Evolutionary conservation across 441 rosid species (phyloP).

Genomic region (Macaranga tanarius): DNA sequence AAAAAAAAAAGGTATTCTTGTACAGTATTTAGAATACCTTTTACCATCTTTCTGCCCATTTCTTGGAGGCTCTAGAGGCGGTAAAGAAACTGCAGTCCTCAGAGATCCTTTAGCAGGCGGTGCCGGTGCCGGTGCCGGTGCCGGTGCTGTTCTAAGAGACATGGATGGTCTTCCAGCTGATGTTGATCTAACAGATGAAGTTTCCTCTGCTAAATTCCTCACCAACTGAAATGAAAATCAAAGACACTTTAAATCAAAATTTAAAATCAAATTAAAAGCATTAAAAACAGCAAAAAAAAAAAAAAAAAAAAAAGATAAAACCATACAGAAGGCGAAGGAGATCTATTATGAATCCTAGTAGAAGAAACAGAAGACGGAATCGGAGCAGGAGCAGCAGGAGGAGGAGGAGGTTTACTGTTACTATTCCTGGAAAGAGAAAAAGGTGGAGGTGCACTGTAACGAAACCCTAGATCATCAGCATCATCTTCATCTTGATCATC

Average conservation of each 20-base stretch:
- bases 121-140: constrained; percentile 17
- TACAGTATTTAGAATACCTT: constrained; percentile 19
- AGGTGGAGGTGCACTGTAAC: constrained; percentile 89
- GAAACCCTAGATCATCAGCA: constrained; percentile 52
- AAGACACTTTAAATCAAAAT: constrained; percentile 11
- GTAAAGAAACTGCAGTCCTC: constrained; percentile 55
- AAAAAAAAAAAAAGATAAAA: background rate
- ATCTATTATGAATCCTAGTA: constrained; percentile 36
- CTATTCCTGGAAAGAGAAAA: constrained; percentile 47
- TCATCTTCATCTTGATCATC: constrained; percentile 40
- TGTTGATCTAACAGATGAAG: constrained; percentile 50
- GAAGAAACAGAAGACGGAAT: constrained; percentile 19
- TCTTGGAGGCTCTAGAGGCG: constrained; percentile 57
- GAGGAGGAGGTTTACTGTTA: constrained; percentile 7
- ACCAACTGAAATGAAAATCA: constrained; percentile 53
- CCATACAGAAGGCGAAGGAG: constrained; percentile 85
- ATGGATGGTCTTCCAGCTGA: constrained; percentile 55
- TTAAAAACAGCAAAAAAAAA: background rate
- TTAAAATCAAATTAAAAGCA: background rate
- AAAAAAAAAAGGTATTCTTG: too few species aligned
- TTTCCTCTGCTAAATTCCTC: constrained; percentile 51
- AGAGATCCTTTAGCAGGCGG: constrained; percentile 47
- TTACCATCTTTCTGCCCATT: constrained; percentile 33
- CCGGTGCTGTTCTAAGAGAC: constrained; percentile 24
- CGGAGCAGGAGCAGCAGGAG: constrained; percentile 40